These are phyloP conservation scores for Coemansia sp. DNA, from an alignment of 192 early-diverging fungal genomes.

Conservation along the genomic window DNA sequence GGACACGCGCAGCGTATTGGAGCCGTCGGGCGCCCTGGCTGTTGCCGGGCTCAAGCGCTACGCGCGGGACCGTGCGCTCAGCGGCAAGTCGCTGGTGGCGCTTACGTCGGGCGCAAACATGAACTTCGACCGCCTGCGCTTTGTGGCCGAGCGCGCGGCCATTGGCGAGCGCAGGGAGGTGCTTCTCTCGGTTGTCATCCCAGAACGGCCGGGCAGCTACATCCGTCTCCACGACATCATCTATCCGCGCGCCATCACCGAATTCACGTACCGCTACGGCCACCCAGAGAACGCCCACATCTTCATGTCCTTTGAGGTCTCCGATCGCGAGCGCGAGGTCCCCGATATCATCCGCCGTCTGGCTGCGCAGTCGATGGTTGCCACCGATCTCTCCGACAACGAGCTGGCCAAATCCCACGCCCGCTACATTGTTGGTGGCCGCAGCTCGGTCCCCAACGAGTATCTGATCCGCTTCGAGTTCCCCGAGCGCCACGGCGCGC, in stretches of 20 bases:
- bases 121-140: constrained; percentile 98
- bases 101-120: constrained; percentile 95
- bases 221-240: constrained; percentile 77
- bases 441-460: constrained; percentile 77
- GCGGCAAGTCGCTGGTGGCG: constrained; percentile 67
- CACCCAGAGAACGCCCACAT: constrained; percentile 79
- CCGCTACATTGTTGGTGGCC: constrained; percentile 89
- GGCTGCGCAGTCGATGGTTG: constrained; percentile 63
- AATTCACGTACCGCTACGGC: constrained; percentile 84
- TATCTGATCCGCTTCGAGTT: constrained; percentile 93
- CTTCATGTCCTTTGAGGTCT: constrained; percentile 84
- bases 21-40: constrained; percentile 92
- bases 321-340: constrained; percentile 70
- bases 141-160: constrained; percentile 93
- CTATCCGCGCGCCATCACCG: constrained; percentile 84
- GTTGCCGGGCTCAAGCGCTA: constrained; percentile 89
- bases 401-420: constrained; percentile 98
- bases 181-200: constrained; percentile 87
- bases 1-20: constrained; percentile 92
- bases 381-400: constrained; percentile 84
- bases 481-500: constrained; percentile 92
- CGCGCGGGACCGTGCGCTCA: constrained; percentile 55
- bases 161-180: constrained; percentile 93
- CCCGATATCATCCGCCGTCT: constrained; percentile 67
- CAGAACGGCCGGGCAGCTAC: constrained; percentile 88